Base-by-base conservation (phyloP, 73 alveolate species). In the Diophrys sp. region DNA sequence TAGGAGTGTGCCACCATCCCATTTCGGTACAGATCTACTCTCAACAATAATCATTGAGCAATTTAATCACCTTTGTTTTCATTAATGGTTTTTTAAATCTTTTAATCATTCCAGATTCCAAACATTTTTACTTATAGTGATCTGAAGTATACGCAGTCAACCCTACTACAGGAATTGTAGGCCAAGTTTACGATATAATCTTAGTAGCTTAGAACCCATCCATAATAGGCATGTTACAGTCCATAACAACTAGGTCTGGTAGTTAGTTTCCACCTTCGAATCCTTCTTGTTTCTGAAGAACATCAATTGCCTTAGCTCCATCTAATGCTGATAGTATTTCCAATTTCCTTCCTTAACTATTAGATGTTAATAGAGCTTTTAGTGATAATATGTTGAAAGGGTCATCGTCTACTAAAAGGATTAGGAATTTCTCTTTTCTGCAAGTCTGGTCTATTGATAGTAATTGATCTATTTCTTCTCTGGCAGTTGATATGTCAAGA, bases 121-220 rank as follows among this genome's bases (percentile, higher is more conserved):
- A 44, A 44, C 62, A 44, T 18, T 11, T 44, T 44, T 44, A 5
- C 18, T 44, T 44, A 44, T 44, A 44, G 18, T 5, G 18, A 11
- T 44, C n/a, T 44, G 62, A 44, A 11, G 62, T 44, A 18, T 11
- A 44, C 5, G 62, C 62, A 11, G 62, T 44, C 5, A 44, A 18
- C 5, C 62, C 62, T 44, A 44, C 18, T 44, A 44, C 18, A 44
- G 62, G 62, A 44, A 44, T 44, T 18, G 5, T 5, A 44, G 62
- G 62, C 5, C 18, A 44, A 44, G 62, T 18, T 44, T 44, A 11
- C 18, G 62, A 11, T 44, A 44, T 11, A 18, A 44, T 44, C 18
- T 44, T 44, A 44, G 62, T 11, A 44, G 62, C 62, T 44, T 44
- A 44, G 62, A 44, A 44, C n/a, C 62, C 62, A 44, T 44, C 62